Conservation (phyloP, 495 filamentous ascomycete genomes). For the Penicillium samsonianum region DNA sequence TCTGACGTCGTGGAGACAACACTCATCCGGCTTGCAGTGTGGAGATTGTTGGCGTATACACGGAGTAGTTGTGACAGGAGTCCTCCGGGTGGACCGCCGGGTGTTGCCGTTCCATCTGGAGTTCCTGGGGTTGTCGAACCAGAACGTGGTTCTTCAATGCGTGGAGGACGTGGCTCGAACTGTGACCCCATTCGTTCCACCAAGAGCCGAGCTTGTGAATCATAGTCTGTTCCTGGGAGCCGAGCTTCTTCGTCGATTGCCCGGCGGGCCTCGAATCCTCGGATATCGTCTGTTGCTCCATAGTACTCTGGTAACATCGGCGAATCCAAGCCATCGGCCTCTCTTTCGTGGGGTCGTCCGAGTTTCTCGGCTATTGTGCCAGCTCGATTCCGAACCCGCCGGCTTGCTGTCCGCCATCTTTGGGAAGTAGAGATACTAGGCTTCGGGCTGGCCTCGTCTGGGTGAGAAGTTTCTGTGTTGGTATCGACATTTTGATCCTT, state of each 20-base stretch:
- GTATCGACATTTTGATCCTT: neutral
- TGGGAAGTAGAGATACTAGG: conserved; percentile 15
- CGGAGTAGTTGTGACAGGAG: conserved; percentile 31
- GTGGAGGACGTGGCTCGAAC: neutral
- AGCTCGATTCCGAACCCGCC: conserved; percentile 23
- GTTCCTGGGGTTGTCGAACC: conserved; percentile 18
- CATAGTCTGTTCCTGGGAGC: conserved; percentile 14
- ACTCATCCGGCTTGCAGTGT: conserved; percentile 26
- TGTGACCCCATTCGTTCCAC: conserved; percentile 27
- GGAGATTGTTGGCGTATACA: conserved; percentile 33
- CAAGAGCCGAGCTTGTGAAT: conserved; percentile 31
- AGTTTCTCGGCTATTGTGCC: conserved; percentile 27
- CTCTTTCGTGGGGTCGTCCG: conserved; percentile 30
- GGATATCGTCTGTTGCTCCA: conserved; percentile 33
- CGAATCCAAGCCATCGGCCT: conserved; percentile 31
- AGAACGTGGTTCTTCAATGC: conserved; percentile 17
- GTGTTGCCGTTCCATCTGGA: conserved; percentile 22
- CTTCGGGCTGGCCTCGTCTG: conserved; percentile 16
- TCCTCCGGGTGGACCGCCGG: conserved; percentile 25
- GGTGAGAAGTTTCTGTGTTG: conserved; percentile 2
- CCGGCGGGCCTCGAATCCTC: conserved; percentile 21
- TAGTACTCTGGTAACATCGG: conserved; percentile 30
- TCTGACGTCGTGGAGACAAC: conserved; percentile 23
- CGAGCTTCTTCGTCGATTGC: conserved; percentile 22
- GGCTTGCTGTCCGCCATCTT: conserved; percentile 29